Evolutionary conservation across 2,329 filamentous ascomycete species (phyloP), one percentile per base, ranked within the genome.

Genomic region (Nothomitra cinnamomea): DNA sequence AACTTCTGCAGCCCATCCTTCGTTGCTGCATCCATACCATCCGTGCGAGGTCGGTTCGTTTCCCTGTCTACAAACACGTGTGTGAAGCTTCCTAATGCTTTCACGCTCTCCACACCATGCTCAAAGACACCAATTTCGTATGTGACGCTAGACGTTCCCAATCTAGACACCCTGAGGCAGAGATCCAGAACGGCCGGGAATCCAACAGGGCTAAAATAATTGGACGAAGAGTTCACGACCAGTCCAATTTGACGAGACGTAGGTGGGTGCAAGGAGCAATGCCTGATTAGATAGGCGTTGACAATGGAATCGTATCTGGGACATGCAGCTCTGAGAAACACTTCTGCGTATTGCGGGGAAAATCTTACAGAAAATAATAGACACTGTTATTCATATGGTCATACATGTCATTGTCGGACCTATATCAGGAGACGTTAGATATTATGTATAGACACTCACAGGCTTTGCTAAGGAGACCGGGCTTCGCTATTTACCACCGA

Each of bases 321-420:
- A 13, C 8, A 49, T 17, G 24, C 13, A 42, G 8, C 47, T 24
- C 22, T 52, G 24, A 49, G 45, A 13, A 35, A 10, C 12, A 49
- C 19, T 19, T 49, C 45, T 35, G 1, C 3, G 5, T 13, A 28
- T 38, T 15, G 19, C 19, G 51, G n/a, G 50, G 15, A 17, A 35
- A 38, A 13, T 59, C 72, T 64, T 66, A 82, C 75, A 94, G 75
- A 57, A 85, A 83, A 61, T 85, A 85, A 68, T 95, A 95, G 53
- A 92, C 76, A 41, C 82, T 85, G 64, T 94, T 95, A 70, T 95
- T 95, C 74, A 94, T 80, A 65, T 96, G 90, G 56, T 86, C 77
- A 67, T 92, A 95, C 85, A 94, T 92, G 70, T 95, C 88, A 64
- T 94, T 94, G 68, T 95, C 88, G 65, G 79, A 82, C 87, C 87